Evolutionary conservation across 2,329 filamentous ascomycete species (phyloP), one percentile per base, ranked within the genome.

Genomic region (Pseudogymnoascus sp.): DNA sequence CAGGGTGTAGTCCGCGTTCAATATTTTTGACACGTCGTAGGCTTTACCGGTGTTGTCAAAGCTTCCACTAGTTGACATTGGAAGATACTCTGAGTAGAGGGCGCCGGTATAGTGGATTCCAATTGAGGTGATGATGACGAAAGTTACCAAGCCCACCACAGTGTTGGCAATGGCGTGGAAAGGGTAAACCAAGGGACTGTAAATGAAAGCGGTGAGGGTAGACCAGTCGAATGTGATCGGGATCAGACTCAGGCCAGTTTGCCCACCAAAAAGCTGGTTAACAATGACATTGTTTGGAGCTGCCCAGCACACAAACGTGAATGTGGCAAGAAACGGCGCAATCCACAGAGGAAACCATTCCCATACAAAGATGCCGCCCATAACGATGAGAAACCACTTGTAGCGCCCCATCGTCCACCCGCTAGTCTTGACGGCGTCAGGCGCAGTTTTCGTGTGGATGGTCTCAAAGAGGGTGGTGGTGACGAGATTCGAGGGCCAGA

Each of bases 171-270:
- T 81, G 61, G 81, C 80, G 66, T 82, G 79, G 38, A 68, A 70
- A 1, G 71, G 71, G 5, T 66, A 67, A 26, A 66, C 66, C 1
- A 72, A 62, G 18, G 86, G 86, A 8, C 83, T 87, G 28, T 82
- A 81, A 58, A 87, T 76, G 62, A 82, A 90, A 52, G 85, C 87
- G 2, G 83, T 78, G 57, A 88, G 79, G 66, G 88, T 85, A 4
- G 85, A 85, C 85, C 86, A 89, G 74, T 89, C 86, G 67, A 89
- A 88, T 0, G 85, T 89, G 35, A 89, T 81, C 1, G 86, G 86
- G 3, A 89, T 71, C 30, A 89, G 67, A 0, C 83, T 87, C 6
- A 89, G 63, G 0, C 86, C 86, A 0, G 82, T 86, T 56, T 76
- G 77, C 1, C 84, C 84, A 2, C 86, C 86, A 65, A 89, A 90